These are phyloP conservation scores for Rubus parviflorus DNA, from an alignment of 306 rosid species.

Conservation along the genomic window DNA sequence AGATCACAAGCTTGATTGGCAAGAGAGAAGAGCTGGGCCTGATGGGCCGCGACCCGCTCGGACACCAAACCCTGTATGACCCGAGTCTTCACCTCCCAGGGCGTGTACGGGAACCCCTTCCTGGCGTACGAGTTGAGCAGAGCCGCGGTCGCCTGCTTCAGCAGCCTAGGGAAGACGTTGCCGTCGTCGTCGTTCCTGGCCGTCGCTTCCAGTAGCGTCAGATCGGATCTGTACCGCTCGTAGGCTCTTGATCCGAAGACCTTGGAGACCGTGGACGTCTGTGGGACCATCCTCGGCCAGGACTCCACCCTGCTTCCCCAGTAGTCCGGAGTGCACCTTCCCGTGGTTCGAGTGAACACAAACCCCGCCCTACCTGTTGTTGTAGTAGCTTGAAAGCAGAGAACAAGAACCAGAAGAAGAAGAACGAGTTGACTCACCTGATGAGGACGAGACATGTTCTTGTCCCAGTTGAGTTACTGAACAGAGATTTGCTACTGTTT, in stretches of 20 bases:
- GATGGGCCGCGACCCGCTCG: conserved; percentile 50
- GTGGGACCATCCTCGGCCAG: conserved; percentile 93
- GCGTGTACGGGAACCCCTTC: conserved; percentile 54
- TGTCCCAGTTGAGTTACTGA: neutral
- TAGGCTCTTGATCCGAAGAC: conserved; percentile 73
- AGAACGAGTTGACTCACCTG: conserved; percentile 6
- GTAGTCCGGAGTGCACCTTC: conserved; percentile 75
- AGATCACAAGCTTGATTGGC: conserved; percentile 68
- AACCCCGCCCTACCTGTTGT: conserved; percentile 53
- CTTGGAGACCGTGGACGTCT: conserved; percentile 68
- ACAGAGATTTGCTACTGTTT: neutral
- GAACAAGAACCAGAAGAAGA: conserved; percentile 24
- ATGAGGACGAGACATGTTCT: conserved; percentile 1
- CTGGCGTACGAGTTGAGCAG: conserved; percentile 73
- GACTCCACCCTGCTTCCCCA: conserved; percentile 77
- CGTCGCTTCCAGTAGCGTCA: conserved; percentile 72
- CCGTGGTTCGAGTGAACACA: conserved; percentile 59
- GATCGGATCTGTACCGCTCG: conserved; percentile 73
- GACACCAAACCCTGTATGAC: conserved; percentile 73
- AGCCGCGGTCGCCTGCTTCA: conserved; percentile 78
- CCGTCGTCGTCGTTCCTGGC: conserved; percentile 50
- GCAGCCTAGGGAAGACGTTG: conserved; percentile 48
- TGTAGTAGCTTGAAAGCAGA: conserved; percentile 2
- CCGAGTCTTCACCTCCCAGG: conserved; percentile 92
- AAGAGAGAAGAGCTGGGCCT: conserved; percentile 49